Evolutionary conservation across 1,139 yeast genomes (phyloP).

Genomic region (Sugiyamaella sp.): DNA sequence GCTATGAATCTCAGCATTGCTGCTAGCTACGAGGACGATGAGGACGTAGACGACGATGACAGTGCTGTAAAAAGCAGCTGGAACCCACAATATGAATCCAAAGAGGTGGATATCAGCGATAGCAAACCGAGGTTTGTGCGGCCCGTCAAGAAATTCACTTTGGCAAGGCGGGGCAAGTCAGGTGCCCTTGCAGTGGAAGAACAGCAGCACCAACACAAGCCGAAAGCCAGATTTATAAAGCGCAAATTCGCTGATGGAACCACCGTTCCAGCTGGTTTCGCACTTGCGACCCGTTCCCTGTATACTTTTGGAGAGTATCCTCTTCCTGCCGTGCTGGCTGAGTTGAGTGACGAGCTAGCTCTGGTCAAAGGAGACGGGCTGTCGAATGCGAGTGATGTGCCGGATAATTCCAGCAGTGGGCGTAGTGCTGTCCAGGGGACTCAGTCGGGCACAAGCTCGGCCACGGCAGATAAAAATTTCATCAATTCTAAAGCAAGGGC

Average conservation of each 20-base stretch:
- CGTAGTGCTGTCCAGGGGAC: too few species aligned
- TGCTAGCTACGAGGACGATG: constrained; percentile 26
- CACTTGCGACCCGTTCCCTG: constrained; percentile 21
- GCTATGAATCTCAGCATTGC: constrained; percentile 28
- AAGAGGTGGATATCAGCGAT: neutral
- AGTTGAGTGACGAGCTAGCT: neutral
- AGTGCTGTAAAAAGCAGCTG: neutral
- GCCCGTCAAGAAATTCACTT: constrained; percentile 11
- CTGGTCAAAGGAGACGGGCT: neutral
- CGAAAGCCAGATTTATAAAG: constrained; percentile 4
- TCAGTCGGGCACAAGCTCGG: too few species aligned
- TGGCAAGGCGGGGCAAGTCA: neutral
- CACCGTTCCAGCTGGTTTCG: constrained; percentile 31
- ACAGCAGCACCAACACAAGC: neutral
- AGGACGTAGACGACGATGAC: constrained; percentile 22
- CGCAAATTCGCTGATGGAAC: constrained; percentile 30
- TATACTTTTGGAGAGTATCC: neutral
- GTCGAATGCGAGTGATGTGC: neutral
- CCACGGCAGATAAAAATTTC: too few species aligned
- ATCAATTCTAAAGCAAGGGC: constrained; percentile 23
- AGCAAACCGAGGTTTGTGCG: constrained; percentile 7
- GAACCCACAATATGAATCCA: neutral
- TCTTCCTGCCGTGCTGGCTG: constrained; percentile 1
- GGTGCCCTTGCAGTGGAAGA: neutral
- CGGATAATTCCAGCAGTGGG: too few species aligned